Percentiles rank a stretch among this genome's conserved stretches.
phyloP scores from a whole-genome alignment of 2,329 filamentous ascomycete genomes.

The Microdochium paspali region DNA sequence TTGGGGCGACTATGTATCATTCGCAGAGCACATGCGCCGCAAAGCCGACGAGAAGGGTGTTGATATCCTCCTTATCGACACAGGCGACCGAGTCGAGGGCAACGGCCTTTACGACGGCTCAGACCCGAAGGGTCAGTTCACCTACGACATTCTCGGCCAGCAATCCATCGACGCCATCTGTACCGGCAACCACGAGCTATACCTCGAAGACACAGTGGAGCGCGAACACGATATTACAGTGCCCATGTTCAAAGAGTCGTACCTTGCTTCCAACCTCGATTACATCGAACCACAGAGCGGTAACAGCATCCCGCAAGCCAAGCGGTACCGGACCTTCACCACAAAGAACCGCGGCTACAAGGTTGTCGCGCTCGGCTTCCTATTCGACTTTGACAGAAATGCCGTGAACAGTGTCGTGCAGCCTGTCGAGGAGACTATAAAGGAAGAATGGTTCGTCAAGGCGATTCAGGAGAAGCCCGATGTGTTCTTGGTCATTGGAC shows the following conservation, averaged over 20 bases:
- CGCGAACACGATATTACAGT: constrained; percentile 74
- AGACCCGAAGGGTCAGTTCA: constrained; percentile 76
- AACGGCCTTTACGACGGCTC: constrained; percentile 93
- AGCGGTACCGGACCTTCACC: constrained; percentile 78
- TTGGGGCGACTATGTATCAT: constrained; percentile 97
- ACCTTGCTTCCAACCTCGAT: constrained; percentile 88
- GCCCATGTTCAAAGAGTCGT: constrained; percentile 70
- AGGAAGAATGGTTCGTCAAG: constrained; percentile 80
- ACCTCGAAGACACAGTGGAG: constrained; percentile 67
- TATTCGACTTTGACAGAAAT: constrained; percentile 89
- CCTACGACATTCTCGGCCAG: constrained; percentile 76
- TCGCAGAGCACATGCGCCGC: constrained; percentile 71
- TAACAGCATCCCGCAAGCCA: constrained; percentile 65
- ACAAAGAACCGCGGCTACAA: constrained; percentile 82
- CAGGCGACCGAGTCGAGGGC: constrained; percentile 85
- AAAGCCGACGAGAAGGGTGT: constrained; percentile 69
- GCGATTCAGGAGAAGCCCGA: constrained; percentile 80
- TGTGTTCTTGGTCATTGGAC: constrained; percentile 77
- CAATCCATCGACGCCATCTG: constrained; percentile 79
- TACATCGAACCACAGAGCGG: constrained; percentile 68
- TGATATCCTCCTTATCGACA: constrained; percentile 90
- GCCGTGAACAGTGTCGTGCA: constrained; percentile 85
- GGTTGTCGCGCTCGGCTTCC: constrained; percentile 83
- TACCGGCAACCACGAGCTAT: constrained; percentile 92
- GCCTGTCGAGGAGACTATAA: constrained; percentile 68